Evolutionary conservation across 2,329 filamentous ascomycete genomes (phyloP).

Genomic region (Aspergillus chevalieri): DNA sequence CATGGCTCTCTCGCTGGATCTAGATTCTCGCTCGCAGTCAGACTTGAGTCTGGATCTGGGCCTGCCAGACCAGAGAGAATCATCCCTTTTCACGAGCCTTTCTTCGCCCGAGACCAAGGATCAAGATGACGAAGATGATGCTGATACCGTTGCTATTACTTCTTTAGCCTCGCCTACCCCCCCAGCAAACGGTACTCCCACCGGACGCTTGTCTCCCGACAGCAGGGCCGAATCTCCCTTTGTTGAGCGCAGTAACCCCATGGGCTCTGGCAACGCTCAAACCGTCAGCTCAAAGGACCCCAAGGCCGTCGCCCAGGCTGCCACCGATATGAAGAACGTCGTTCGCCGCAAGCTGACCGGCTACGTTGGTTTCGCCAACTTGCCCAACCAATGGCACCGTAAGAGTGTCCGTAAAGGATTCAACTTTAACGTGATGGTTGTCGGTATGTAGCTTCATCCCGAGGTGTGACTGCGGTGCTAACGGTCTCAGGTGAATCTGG

Average conservation of each 20-base stretch:
- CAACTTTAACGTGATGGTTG: conserved; percentile 99
- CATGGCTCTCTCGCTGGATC: too few relatives aligned
- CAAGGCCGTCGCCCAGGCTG: conserved; percentile 50
- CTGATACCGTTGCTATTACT: conserved; percentile 17
- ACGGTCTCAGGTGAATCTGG: conserved; percentile 79
- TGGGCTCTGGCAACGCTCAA: conserved; percentile 49
- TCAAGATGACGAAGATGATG: conserved; percentile 10
- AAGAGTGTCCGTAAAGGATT: conserved; percentile 99
- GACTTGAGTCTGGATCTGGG: background rate
- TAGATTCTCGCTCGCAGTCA: too few relatives aligned
- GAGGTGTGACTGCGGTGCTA: background rate
- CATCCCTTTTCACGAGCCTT: conserved; percentile 5
- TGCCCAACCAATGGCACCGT: conserved; percentile 99
- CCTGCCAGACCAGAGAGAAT: conserved; percentile 8
- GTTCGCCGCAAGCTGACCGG: conserved; percentile 96
- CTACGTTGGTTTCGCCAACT: conserved; percentile 96
- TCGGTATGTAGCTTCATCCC: conserved; percentile 64
- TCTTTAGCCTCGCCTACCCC: conserved; percentile 28
- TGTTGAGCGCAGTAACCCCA: conserved; percentile 54
- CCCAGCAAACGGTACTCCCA: conserved; percentile 26
- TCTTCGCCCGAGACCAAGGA: conserved; percentile 9
- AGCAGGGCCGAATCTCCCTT: conserved; percentile 49
- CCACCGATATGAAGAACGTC: conserved; percentile 80
- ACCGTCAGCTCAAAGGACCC: conserved; percentile 61
- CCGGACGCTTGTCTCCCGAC: conserved; percentile 33